Conservation (phyloP, 345 rosid species). For the Eucalyptus cladocalyx region DNA sequence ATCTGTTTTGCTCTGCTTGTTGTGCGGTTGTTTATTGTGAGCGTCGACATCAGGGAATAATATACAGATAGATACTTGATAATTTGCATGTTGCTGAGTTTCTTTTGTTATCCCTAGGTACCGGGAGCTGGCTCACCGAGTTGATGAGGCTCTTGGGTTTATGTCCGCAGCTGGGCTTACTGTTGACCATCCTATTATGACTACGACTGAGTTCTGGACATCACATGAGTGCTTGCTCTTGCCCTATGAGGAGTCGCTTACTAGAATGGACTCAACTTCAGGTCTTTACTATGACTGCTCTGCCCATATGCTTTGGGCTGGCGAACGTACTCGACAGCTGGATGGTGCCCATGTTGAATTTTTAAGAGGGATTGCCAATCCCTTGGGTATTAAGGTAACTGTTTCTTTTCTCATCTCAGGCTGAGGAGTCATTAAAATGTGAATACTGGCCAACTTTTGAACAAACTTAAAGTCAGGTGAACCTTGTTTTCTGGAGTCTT, state of each 20-base stretch:
- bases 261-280: conserved; percentile 1
- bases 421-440: not conserved
- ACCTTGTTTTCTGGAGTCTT: not conserved
- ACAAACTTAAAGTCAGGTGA: not conserved
- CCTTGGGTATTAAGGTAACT: not conserved
- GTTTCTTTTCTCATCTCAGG: not conserved
- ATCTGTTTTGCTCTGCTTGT: not conserved
- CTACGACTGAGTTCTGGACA: conserved; percentile 1
- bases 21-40: not conserved
- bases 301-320: conserved; percentile 1
- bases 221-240: conserved; percentile 1
- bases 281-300: conserved; percentile 2
- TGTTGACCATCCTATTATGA: conserved; percentile 1
- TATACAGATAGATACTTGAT: not conserved
- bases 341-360: conserved; percentile 4
- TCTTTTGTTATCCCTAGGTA: not conserved
- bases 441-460: not conserved
- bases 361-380: conserved; percentile 1
- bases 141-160: conserved; percentile 3
- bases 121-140: conserved; percentile 1
- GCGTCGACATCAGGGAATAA: not conserved
- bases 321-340: conserved; percentile 1
- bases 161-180: conserved; percentile 1
- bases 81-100: not conserved
- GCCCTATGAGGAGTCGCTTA: conserved; percentile 1